These are phyloP conservation scores for Macrolepiota fuliginosa DNA, from an alignment of 768 basidiomycete genomes.

Conservation along the genomic window DNA sequence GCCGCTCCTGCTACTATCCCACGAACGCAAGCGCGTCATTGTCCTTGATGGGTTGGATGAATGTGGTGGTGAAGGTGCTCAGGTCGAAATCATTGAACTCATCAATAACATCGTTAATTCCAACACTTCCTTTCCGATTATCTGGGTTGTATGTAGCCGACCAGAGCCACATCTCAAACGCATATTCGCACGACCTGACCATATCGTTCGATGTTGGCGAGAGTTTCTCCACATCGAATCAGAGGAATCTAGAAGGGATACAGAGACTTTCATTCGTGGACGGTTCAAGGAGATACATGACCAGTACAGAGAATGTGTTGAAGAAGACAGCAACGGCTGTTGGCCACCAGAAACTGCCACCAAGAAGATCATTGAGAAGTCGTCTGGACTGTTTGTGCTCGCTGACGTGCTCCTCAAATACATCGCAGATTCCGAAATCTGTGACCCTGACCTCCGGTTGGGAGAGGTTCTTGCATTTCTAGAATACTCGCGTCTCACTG, in stretches of 20 bases:
- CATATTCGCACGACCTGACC: neutral
- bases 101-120: neutral
- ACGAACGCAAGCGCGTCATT: neutral
- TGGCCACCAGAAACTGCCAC: too few relatives aligned
- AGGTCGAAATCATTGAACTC: neutral
- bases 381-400: neutral
- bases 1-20: neutral
- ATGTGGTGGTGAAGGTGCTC: neutral
- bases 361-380: neutral
- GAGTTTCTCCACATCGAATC: neutral
- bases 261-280: too few relatives aligned
- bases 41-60: constrained; percentile 4
- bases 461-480: too few relatives aligned
- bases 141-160: too few relatives aligned
- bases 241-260: too few relatives aligned
- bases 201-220: neutral
- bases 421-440: neutral
- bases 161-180: too few relatives aligned
- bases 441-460: neutral
- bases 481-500: too few relatives aligned
- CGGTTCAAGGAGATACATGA: too few relatives aligned
- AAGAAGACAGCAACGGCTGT: neutral
- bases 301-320: neutral
- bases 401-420: neutral
- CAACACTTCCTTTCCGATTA: neutral